Percentiles rank a stretch among this genome's conserved stretches.
Evolutionary conservation across 495 filamentous ascomycete species (phyloP).

Genomic region (Hyaloscypha finlandica): DNA sequence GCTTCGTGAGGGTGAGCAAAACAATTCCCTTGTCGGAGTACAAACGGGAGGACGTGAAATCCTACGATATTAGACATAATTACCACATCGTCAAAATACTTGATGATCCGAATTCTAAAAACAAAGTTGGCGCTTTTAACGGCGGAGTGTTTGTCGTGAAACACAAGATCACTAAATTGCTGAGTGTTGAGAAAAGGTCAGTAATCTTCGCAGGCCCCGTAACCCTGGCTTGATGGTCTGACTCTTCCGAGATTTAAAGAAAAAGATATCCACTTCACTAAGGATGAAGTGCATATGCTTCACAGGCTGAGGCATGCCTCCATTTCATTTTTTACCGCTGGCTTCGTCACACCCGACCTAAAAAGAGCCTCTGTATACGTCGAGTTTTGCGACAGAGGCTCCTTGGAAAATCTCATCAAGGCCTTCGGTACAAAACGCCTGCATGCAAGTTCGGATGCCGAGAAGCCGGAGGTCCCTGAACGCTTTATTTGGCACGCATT

Average conservation of each 20-base stretch:
- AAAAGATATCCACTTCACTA: neutral
- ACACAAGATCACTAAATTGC: conserved; percentile 1
- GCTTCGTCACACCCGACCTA: conserved; percentile 12
- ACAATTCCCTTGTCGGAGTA: neutral
- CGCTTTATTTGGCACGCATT: conserved; percentile 38
- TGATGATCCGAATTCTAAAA: conserved; percentile 23
- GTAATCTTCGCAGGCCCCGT: neutral
- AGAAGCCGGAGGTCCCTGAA: conserved; percentile 25
- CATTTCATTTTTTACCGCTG: conserved; percentile 25
- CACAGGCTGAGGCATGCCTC: conserved; percentile 20
- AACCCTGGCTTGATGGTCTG: neutral
- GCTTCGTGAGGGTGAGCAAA: too few relatives aligned
- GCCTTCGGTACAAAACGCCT: neutral
- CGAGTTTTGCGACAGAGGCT: conserved; percentile 35
- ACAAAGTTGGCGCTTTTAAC: conserved; percentile 28
- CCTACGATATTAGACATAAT: conserved; percentile 9
- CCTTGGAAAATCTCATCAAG: conserved; percentile 24
- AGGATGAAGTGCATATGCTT: conserved; percentile 33
- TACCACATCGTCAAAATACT: conserved; percentile 26
- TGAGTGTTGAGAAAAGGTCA: conserved; percentile 32
- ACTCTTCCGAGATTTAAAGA: neutral
- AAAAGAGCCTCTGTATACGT: conserved; percentile 27
- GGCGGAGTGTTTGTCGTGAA: conserved; percentile 32
- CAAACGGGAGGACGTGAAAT: neutral
- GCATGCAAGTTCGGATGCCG: neutral